A percentile compares a stretch with the other conserved stretches of the same genome.
phyloP scores from a whole-genome alignment of 2,329 filamentous ascomycete species.

The Tolypocladium capitatum region DNA sequence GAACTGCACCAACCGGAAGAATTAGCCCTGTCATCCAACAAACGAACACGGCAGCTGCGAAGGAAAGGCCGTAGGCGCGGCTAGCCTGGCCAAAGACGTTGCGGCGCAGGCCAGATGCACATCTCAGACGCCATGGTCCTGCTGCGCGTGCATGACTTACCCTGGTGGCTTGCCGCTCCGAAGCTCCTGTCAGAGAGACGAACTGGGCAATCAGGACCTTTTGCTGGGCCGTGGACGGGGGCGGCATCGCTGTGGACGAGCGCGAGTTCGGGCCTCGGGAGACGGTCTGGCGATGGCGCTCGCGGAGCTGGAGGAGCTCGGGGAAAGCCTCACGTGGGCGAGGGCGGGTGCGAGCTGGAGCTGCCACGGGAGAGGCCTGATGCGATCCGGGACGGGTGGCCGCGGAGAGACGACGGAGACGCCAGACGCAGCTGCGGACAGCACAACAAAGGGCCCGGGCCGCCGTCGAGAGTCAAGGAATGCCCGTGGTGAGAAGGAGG shows the following conservation, averaged over 20 bases:
- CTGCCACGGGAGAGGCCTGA: not conserved
- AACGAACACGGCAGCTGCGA: not conserved
- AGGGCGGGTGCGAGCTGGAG: not conserved
- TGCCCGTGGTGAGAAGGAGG: not conserved
- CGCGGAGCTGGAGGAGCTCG: not conserved
- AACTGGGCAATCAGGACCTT: constrained; percentile 29
- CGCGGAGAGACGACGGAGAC: too few relatives aligned
- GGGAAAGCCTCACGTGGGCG: not conserved
- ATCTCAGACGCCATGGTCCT: not conserved
- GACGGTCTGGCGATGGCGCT: not conserved
- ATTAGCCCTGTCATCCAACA: constrained; percentile 10
- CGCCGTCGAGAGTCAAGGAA: not conserved
- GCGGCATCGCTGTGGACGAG: constrained; percentile 19
- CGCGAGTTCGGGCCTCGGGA: constrained; percentile 3
- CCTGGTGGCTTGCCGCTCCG: constrained; percentile 29
- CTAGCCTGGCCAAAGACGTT: not conserved
- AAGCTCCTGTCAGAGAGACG: constrained; percentile 27
- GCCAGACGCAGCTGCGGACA: not conserved
- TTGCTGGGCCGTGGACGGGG: constrained; percentile 23
- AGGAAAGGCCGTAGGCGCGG: not conserved
- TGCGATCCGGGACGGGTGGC: not conserved
- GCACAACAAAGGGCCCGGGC: not conserved
- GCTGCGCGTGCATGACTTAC: constrained; percentile 21
- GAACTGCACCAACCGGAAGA: constrained; percentile 21
- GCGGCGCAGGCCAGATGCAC: not conserved